Base-by-base conservation (phyloP, 495 filamentous ascomycete genomes). In the Penicillium steckii region DNA sequence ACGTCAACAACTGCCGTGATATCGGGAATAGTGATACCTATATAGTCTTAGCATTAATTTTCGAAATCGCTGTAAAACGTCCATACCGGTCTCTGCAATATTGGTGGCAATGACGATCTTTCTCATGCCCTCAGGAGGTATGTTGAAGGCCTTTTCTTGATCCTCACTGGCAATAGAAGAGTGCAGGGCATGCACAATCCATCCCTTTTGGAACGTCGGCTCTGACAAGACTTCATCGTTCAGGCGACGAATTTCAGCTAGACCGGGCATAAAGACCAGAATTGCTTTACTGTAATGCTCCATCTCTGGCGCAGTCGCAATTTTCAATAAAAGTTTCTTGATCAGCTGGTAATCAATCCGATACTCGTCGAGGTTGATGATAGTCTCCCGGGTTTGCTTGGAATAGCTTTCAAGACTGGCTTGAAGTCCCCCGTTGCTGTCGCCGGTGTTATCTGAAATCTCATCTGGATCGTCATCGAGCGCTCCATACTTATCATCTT, bases 91-190 rank as follows among this genome's bases (percentile, higher is more conserved):
- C 62, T 97, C 93, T 19, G 93, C 93, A 61, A 97, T 97, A 62
- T 97, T 97, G 8, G 93, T 98, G 4, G 93, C 90, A 40, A 96
- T 80, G 3, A 97, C 91, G 52, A 97, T 94, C 72, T 97, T 97
- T 48, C 91, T 79, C 33, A 82, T 77, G 6, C 90, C 93, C 13
- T 78, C 77, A 1, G 90, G 91, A 8, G 94, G 93, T 3, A 96
- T 73, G 1, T 86, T 73, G 63, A 98, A 97, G 2, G 92, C 94
- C 38, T 84, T 83, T 68, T 97, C 92, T 71, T 97, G 94, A 21
- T 97, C 92, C 59, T 97, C 94, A 47, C 85, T 95, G n/a, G 93
- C 87, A 61, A 98, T 95, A 2, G 87, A 90, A 2, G 93, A 97
- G 67, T 98, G 94, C 30, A 97, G 78, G 3, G 89, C 85, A 67